phyloP scores from a whole-genome alignment of 176 grass and related monocot genomes.

The Oryza glaberrima region DNA sequence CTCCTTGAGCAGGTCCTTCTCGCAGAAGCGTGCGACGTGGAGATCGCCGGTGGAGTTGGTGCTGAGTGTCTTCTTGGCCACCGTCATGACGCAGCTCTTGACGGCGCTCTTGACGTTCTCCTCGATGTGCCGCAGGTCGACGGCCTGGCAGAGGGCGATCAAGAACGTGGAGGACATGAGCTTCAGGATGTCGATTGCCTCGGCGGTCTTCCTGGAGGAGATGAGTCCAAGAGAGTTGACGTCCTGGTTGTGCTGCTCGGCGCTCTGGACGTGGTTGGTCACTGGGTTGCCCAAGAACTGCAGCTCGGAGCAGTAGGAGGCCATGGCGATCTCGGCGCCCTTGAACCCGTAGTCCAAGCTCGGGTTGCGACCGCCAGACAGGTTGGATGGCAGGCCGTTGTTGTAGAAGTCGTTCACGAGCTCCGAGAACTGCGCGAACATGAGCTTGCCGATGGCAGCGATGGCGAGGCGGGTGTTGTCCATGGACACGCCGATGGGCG shows the following conservation, averaged over 20 bases:
- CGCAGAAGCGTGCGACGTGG: slow-evolving; percentile 57
- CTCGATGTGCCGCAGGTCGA: slow-evolving; percentile 73
- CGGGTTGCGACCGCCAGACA: slow-evolving; percentile 76
- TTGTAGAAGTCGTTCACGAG: slow-evolving; percentile 93
- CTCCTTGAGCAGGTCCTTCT: slow-evolving; percentile 63
- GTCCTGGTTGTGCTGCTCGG: slow-evolving; percentile 93
- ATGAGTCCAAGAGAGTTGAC: slow-evolving; percentile 81
- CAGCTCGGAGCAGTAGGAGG: slow-evolving; percentile 81
- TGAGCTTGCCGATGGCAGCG: slow-evolving; percentile 81
- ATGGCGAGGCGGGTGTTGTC: slow-evolving; percentile 80
- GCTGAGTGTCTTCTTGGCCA: slow-evolving; percentile 64
- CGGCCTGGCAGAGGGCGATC: slow-evolving; percentile 68
- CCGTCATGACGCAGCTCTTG: slow-evolving; percentile 53
- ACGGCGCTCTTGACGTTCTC: slow-evolving; percentile 66
- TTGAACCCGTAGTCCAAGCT: slow-evolving; percentile 91
- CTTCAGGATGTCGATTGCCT: slow-evolving; percentile 81
- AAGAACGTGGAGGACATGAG: slow-evolving; percentile 74
- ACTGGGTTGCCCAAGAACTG: slow-evolving; percentile 86
- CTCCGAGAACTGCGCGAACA: slow-evolving; percentile 85
- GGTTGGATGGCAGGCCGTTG: slow-evolving; percentile 78
- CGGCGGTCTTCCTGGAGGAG: slow-evolving; percentile 71
- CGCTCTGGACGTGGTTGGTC: slow-evolving; percentile 89
- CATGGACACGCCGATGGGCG: slow-evolving; percentile 90
- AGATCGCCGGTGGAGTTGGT: slow-evolving; percentile 48
- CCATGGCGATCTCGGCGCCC: slow-evolving; percentile 88